Base-by-base conservation (phyloP, 768 basidiomycete species). In the Suillus tomentosus region DNA sequence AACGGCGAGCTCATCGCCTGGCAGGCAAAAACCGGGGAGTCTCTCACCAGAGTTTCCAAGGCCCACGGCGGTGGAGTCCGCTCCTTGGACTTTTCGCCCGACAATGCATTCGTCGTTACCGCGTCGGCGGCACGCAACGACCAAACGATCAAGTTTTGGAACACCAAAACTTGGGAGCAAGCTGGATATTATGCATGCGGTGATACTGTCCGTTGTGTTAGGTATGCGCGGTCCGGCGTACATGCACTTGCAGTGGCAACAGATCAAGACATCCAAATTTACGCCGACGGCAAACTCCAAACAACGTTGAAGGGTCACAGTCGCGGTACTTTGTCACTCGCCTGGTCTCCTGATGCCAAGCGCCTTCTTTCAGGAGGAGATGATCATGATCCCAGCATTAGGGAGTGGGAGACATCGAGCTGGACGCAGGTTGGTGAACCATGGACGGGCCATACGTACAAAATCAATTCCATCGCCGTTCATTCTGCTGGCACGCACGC, bases 1-100 rank as follows among this genome's bases (percentile, higher is more conserved):
- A 14, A 48, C 47, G 47, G 47, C 13, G 47, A 22, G 22, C 47
- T 48, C 47, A 50, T 50, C 48, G 48, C 48, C 48, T 50, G 48
- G 48, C 48, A 24, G 14, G 48, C 22, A 15, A 15, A 24, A 50
- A 50, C 48, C 8, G 48, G 48, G 1, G 22, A 24, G 3, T 24
- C 48, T 50, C 48, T 50, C 48, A 14, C 24, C 8, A 24, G 15
- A 50, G 6, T n/a, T 22, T 11, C 24, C 48, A 50, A 50, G 15
- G 48, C 4, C 24, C 48, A 50, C 48, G 22, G 14, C 14, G 15
- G 24, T 8, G 24, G 24, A 24, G 5, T 50, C 48, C 24, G 48
- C 48, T 50, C 48, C 13, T 5, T 48, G 13, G 47, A 48, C 47
- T 50, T 50, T 50, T 50, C 48, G 15, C 48, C 48, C 1, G 48